These are phyloP conservation scores for Sugiyamaella novakii DNA, from an alignment of 1,139 yeast species.

Conservation along the genomic window DNA sequence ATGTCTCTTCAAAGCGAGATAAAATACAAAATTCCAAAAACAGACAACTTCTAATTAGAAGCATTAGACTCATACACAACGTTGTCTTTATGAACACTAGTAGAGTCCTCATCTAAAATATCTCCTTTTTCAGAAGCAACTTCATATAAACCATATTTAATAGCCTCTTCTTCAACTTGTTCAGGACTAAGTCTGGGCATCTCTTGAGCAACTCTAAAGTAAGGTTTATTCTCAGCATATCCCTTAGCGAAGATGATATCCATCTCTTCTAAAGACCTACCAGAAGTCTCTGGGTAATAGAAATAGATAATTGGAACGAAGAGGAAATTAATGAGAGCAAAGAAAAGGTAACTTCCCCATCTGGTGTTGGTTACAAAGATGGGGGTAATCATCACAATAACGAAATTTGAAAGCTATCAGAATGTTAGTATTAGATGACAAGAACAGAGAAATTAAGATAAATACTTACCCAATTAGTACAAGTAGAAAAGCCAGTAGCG, in stretches of 20 bases:
- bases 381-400: constrained; percentile 59
- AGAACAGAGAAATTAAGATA: too few species aligned
- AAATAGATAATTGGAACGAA: constrained; percentile 66
- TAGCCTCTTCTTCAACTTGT: constrained; percentile 37
- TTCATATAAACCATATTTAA: constrained; percentile 35
- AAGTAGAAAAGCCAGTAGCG: constrained; percentile 56
- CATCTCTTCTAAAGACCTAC: constrained; percentile 62
- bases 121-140: too few species aligned
- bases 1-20: too few species aligned
- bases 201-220: constrained; percentile 36
- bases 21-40: too few species aligned
- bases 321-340: constrained; percentile 55
- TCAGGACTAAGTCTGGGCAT: constrained; percentile 37
- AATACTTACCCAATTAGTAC: constrained; percentile 49
- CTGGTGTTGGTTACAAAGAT: constrained; percentile 48
- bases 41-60: too few species aligned
- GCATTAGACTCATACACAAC: too few species aligned
- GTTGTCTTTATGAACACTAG: too few species aligned
- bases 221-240: constrained; percentile 35
- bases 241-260: constrained; percentile 55
- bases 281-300: constrained; percentile 69
- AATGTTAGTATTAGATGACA: constrained; percentile 24
- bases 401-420: constrained; percentile 46
- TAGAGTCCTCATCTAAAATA: too few species aligned
- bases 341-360: constrained; percentile 52